Conservation (phyloP, 2,329 filamentous ascomycete species). For the Zymoseptoria ardabiliae region DNA sequence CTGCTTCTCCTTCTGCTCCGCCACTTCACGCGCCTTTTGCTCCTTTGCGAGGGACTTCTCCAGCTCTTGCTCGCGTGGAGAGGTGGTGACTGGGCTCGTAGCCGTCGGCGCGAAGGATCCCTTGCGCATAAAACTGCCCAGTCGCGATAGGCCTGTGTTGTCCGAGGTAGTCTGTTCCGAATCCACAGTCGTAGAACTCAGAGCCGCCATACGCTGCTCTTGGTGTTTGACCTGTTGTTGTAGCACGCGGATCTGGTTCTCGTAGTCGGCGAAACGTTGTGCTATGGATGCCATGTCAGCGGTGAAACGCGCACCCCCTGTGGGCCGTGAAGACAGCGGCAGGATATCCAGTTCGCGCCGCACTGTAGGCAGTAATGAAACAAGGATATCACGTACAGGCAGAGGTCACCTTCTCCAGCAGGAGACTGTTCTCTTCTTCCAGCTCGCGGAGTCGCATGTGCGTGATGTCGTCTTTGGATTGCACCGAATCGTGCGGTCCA, state of each 20-base stretch:
- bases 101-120: slow-evolving; percentile 31
- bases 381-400: slow-evolving; percentile 40
- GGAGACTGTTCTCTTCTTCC: slow-evolving; percentile 60
- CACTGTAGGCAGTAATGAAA: not conserved
- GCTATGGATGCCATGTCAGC: slow-evolving; percentile 14
- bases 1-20: slow-evolving; percentile 59
- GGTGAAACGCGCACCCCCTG: not conserved
- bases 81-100: slow-evolving; percentile 22
- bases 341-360: not conserved
- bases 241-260: slow-evolving; percentile 63
- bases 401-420: slow-evolving; percentile 64
- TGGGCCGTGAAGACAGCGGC: not conserved
- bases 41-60: slow-evolving; percentile 59
- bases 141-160: slow-evolving; percentile 30
- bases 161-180: not conserved
- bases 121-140: slow-evolving; percentile 38
- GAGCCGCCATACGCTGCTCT: slow-evolving; percentile 17
- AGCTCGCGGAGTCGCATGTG: slow-evolving; percentile 50
- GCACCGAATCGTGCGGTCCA: slow-evolving; percentile 39
- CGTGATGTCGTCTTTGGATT: slow-evolving; percentile 13
- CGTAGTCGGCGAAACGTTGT: slow-evolving; percentile 62
- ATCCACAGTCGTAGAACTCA: slow-evolving; percentile 2
- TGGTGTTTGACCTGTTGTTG: slow-evolving; percentile 36
- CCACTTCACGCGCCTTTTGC: slow-evolving; percentile 57
- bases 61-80: slow-evolving; percentile 40